Base-by-base conservation (phyloP, 139 green algal genomes). In the Volvox reticuliferus region DNA sequence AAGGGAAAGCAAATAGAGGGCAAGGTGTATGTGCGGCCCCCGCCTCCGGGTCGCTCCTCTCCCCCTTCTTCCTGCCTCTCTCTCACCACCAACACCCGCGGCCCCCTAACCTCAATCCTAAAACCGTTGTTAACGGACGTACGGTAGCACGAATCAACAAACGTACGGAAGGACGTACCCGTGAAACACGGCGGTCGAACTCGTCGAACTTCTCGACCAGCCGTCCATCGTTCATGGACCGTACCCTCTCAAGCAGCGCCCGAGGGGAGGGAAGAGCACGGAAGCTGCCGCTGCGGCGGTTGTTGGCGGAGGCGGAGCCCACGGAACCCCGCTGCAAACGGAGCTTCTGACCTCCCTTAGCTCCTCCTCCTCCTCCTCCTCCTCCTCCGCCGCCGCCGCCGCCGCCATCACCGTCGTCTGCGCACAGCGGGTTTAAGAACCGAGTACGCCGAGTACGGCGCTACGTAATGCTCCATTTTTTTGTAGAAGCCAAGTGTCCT, bases 121-220 rank as follows among this genome's bases (percentile, higher is more conserved):
- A 55, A 55, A 14, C 44, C 44, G 44, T 55, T 55, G 5, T 9
- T 55, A 55, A 55, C 44, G 44, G 44, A 55, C 9, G 44, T 9
- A 55, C 44, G 44, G 44, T 9, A 55, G 44, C 44, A 55, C 5
- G 44, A 55, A 14, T 55, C 9, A 55, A 55, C 44, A 9, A 9
- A 55, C 9, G 44, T 55, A 55, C 44, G 44, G 9, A 55, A 5
- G 44, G 9, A 55, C 44, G 44, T 73, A 90, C 86, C 86, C 62
- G 71, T 12, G 86, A 69, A 13, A 90, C 21, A 32, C 32, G 19
- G 9, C 50, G 50, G 86, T 90, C 86, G 14, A 90, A 83, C 9
- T 62, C 73, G n/a, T 90, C 73, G 50, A 90, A 90, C 0, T 33
- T 28, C 26, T 63, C 50, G n/a, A 90, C 73, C 71, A 90, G 73